Base-by-base conservation (phyloP, 1,284 basidiomycete genomes). In the Trichosporon faecale region DNA sequence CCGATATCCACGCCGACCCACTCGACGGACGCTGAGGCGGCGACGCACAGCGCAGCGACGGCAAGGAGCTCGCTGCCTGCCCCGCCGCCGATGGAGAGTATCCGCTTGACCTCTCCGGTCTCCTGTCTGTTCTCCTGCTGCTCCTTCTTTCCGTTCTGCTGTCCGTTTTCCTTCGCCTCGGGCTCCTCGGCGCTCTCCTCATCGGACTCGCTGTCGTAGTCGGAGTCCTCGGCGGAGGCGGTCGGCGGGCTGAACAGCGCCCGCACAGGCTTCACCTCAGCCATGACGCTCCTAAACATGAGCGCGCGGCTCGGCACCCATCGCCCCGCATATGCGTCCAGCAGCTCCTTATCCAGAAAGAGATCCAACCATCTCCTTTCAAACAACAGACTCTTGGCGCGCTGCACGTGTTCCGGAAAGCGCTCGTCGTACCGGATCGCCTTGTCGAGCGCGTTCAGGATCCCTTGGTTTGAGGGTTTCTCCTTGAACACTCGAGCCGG, bases 301-400 rank as follows among this genome's bases (percentile, higher is more conserved):
- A 84, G 72, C 27, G 80, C 82, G 64, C 84, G 73, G 65, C 80
- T 79, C 21, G 84, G 84, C 2, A 85, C 84, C 84, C 84, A 85
- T 70, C 84, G 75, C 12, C 82, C 83, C 4, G 82, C 79, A 74
- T 85, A 85, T 5, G 79, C 79, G 52, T 81, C 79, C 44, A 84
- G 68, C 65, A 82, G 72, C 35, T 55, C 64, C 65, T 76, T 69
- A 52, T 78, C 69, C 35, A 72, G 73, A 70, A 84, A 84, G 9
- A 83, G 79, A 65, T 82, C 78, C 64, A 84, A 74, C 79, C 82
- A 84, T 67, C 79, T 74, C 69, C 79, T 76, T 21, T 83, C 81
- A 63, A 78, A 83, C 67, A 84, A 67, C 49, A 82, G 67, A 14
- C 70, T 72, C 71, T 84, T 84, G 68, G 80, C 80, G 31, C 73